A percentile compares a stretch with the other conserved stretches of the same genome.
These are phyloP conservation scores for Porpolomopsis calyptriformis DNA, from an alignment of 768 basidiomycete species.

Conservation along the genomic window DNA sequence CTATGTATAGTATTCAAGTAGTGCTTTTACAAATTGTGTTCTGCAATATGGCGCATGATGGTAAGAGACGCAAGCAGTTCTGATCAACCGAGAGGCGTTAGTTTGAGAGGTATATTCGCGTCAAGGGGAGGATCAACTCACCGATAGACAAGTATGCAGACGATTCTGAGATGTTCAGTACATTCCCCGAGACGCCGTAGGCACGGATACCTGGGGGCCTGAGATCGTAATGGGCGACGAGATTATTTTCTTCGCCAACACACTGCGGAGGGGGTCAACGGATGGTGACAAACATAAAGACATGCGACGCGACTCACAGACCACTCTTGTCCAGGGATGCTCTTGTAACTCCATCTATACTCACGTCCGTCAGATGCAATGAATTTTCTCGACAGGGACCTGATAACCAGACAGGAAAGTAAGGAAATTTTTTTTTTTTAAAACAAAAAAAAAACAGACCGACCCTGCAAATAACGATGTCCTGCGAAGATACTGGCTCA, in stretches of 20 bases:
- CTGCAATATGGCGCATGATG: slow-evolving; percentile 55
- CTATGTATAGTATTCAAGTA: not conserved
- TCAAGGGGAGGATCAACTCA: slow-evolving; percentile 16
- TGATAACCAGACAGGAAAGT: too few species aligned
- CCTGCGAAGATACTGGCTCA: slow-evolving; percentile 55
- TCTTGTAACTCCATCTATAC: slow-evolving; percentile 56
- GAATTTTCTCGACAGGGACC: slow-evolving; percentile 62
- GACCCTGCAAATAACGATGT: slow-evolving; percentile 58
- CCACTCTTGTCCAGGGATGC: slow-evolving; percentile 58
- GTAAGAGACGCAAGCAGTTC: slow-evolving; percentile 49
- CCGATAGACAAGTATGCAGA: slow-evolving; percentile 28
- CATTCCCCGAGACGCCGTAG: slow-evolving; percentile 41
- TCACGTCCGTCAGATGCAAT: slow-evolving; percentile 57
- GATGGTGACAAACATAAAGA: slow-evolving; percentile 6
- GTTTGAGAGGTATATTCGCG: slow-evolving; percentile 19
- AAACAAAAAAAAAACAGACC: slow-evolving; percentile 8
- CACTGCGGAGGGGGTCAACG: slow-evolving; percentile 30
- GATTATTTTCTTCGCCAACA: slow-evolving; percentile 35
- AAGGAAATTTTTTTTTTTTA: not conserved
- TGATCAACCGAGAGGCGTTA: slow-evolving; percentile 14
- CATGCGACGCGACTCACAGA: slow-evolving; percentile 39
- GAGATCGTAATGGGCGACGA: slow-evolving; percentile 16
- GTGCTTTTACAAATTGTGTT: slow-evolving; percentile 30
- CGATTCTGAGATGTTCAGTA: slow-evolving; percentile 35
- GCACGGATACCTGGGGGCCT: slow-evolving; percentile 28